Evolutionary conservation across 805 yeast genomes (phyloP).

Genomic region (Jamesozyma jinghongensis): DNA sequence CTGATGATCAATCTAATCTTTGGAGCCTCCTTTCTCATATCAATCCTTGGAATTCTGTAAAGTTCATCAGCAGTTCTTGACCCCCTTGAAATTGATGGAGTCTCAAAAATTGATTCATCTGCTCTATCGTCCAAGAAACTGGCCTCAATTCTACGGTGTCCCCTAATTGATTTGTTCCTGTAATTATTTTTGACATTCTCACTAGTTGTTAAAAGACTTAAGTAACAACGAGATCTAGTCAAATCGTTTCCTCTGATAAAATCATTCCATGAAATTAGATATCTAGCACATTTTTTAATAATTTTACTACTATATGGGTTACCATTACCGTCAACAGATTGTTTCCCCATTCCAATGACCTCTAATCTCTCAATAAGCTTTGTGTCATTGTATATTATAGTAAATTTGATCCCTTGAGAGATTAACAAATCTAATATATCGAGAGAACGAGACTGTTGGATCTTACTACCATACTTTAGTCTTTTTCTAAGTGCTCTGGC

Average conservation of each 20-base stretch:
- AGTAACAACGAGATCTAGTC: conserved; percentile 14
- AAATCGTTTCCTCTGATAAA: conserved; percentile 38
- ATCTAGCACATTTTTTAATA: conserved; percentile 33
- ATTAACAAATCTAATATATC: conserved; percentile 51
- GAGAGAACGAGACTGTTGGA: conserved; percentile 61
- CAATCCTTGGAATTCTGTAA: conserved; percentile 58
- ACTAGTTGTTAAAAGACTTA: conserved; percentile 12
- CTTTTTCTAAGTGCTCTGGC: conserved; percentile 87
- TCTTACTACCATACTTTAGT: conserved; percentile 68
- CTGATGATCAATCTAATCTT: conserved; percentile 60
- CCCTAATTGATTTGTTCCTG: too few species aligned
- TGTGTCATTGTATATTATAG: conserved; percentile 55
- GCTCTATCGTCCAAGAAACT: conserved; percentile 47
- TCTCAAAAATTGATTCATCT: conserved; percentile 34
- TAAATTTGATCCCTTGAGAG: conserved; percentile 25
- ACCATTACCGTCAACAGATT: conserved; percentile 10
- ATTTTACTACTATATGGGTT: conserved; percentile 33
- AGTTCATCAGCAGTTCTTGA: conserved; percentile 14
- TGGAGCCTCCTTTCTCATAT: conserved; percentile 63
- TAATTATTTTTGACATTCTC: conserved; percentile 7
- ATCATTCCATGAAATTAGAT: conserved; percentile 60
- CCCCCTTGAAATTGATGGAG: conserved; percentile 10
- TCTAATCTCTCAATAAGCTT: conserved; percentile 57
- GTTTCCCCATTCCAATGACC: conserved; percentile 14
- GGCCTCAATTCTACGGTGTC: conserved; percentile 1